phyloP scores from a whole-genome alignment of 1,284 basidiomycete species.

The Xerocomus amazonicus region DNA sequence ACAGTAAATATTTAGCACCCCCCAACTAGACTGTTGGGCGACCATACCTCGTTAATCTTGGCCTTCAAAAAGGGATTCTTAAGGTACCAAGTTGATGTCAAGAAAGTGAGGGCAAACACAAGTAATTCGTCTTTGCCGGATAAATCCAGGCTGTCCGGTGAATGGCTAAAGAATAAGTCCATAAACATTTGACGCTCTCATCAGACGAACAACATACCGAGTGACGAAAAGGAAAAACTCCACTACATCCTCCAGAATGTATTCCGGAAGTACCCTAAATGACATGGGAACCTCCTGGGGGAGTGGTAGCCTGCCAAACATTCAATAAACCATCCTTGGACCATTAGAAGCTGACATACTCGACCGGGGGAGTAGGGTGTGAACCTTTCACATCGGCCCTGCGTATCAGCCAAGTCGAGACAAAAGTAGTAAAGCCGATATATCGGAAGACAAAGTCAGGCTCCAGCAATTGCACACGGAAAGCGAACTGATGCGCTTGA shows the following conservation, averaged over 20 bases:
- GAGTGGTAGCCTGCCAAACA: conserved; percentile 67
- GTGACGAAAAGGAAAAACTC: conserved; percentile 86
- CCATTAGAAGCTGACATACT: conserved; percentile 45
- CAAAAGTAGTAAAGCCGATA: conserved; percentile 83
- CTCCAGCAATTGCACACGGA: conserved; percentile 83
- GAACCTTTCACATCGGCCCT: conserved; percentile 82
- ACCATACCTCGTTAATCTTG: conserved; percentile 86
- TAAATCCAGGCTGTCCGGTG: conserved; percentile 78
- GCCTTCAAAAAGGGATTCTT: conserved; percentile 98
- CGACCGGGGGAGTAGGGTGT: conserved; percentile 70
- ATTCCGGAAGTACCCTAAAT: conserved; percentile 92
- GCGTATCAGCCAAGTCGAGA: conserved; percentile 93
- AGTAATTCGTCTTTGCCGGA: conserved; percentile 87
- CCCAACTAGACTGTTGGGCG: background rate
- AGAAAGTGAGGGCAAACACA: conserved; percentile 87
- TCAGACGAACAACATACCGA: conserved; percentile 47
- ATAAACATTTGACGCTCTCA: conserved; percentile 7
- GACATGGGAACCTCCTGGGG: conserved; percentile 80
- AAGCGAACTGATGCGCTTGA: conserved; percentile 71
- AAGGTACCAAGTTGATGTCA: conserved; percentile 94
- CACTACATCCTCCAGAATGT: conserved; percentile 91
- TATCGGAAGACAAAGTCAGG: conserved; percentile 80
- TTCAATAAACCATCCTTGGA: conserved; percentile 9
- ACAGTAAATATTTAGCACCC: conserved; percentile 6
- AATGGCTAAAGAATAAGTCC: conserved; percentile 44